A percentile compares a stretch with the other conserved stretches of the same genome.
Evolutionary conservation across 805 yeast genomes (phyloP).

Genomic region (Kodamaea fukazawae): DNA sequence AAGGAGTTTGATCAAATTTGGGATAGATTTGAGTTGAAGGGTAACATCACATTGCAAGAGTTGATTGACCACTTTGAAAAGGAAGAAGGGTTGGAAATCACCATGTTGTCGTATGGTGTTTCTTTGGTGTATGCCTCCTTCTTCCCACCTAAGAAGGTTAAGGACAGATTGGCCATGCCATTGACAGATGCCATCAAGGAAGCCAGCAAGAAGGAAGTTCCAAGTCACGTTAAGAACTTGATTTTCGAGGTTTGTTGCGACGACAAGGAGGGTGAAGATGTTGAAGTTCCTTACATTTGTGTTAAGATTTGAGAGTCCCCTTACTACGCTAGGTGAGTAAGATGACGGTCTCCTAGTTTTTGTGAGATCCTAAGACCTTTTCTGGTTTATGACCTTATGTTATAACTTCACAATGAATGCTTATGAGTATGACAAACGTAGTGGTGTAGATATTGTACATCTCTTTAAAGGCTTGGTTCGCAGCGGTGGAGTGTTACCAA

Average conservation of each 20-base stretch:
- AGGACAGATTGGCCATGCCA: conserved; percentile 67
- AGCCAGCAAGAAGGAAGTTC: conserved; percentile 83
- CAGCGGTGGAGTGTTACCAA: too few relatives aligned
- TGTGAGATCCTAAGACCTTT: too few relatives aligned
- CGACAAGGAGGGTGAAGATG: conserved; percentile 90
- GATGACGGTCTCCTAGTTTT: too few relatives aligned
- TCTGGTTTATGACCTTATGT: too few relatives aligned
- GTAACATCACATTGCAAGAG: conserved; percentile 72
- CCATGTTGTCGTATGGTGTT: conserved; percentile 91
- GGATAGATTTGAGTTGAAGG: conserved; percentile 86
- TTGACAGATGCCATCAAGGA: conserved; percentile 75
- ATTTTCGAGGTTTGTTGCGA: conserved; percentile 91
- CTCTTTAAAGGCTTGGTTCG: too few relatives aligned
- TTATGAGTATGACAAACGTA: too few relatives aligned
- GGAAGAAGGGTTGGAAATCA: conserved; percentile 79
- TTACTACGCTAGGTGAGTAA: too few relatives aligned
- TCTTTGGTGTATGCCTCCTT: conserved; percentile 89
- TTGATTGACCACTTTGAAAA: conserved; percentile 72
- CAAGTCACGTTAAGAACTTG: conserved; percentile 69
- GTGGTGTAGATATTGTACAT: too few relatives aligned
- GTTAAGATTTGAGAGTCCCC: conserved; percentile 37
- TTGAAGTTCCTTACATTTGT: conserved; percentile 86
- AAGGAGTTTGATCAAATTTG: conserved; percentile 85
- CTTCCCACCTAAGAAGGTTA: conserved; percentile 85
- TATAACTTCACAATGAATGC: too few relatives aligned